Percentiles rank a stretch among this genome's conserved stretches.
Conservation (phyloP, 129 eudicot species). For the Silybum marianum region DNA sequence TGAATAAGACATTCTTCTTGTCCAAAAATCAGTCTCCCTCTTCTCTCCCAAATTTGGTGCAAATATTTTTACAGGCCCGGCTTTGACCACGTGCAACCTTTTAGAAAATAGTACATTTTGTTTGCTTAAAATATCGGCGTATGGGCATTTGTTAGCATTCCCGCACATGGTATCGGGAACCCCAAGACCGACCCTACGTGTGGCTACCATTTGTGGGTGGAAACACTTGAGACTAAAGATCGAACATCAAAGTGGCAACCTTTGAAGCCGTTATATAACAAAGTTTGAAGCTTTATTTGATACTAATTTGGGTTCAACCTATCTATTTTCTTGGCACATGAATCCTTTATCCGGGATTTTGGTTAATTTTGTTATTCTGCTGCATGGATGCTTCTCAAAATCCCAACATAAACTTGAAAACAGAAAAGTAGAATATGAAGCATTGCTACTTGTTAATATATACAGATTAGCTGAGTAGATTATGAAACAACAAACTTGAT, state of each 20-base stretch:
- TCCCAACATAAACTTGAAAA: background rate
- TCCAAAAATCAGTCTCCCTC: too few species aligned
- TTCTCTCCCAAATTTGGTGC: too few species aligned
- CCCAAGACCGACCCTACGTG: too few species aligned
- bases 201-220: too few species aligned
- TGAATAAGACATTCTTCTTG: too few species aligned
- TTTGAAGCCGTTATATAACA: background rate
- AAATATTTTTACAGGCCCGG: too few species aligned
- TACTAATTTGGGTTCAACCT: background rate
- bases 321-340: background rate
- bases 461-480: background rate
- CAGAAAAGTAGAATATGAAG: background rate
- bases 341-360: background rate
- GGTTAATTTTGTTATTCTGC: background rate
- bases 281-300: background rate
- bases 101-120: too few species aligned
- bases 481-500: constrained; percentile 14
- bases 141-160: too few species aligned
- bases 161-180: too few species aligned
- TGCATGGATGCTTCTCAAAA: background rate
- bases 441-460: constrained; percentile 18
- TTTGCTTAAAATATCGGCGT: too few species aligned
- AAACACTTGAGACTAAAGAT: background rate
- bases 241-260: background rate
- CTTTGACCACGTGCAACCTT: too few species aligned